Percentiles rank a stretch among this genome's conserved stretches.
These are phyloP conservation scores for Hura crepitans DNA, from an alignment of 441 rosid genomes.

Conservation along the genomic window DNA sequence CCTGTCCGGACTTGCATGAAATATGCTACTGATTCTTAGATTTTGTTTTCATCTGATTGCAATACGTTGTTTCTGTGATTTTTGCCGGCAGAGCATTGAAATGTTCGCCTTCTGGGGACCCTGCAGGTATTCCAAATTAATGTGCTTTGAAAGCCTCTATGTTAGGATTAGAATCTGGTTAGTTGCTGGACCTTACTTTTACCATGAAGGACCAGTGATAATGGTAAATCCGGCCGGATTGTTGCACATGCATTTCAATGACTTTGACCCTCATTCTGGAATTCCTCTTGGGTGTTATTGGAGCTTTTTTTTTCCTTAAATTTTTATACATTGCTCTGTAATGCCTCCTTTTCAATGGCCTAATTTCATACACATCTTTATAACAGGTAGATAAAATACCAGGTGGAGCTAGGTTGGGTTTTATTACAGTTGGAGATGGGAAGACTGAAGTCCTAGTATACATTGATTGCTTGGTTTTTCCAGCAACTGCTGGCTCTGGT, in stretches of 20 bases:
- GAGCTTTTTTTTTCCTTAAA: neutral
- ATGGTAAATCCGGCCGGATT: neutral
- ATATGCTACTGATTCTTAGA: neutral
- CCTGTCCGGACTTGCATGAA: neutral
- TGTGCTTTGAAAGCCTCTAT: neutral
- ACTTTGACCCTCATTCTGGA: neutral
- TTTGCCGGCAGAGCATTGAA: neutral
- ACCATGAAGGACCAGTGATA: too few relatives aligned
- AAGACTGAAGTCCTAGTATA: constrained; percentile 73
- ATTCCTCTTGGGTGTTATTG: neutral
- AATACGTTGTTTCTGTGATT: neutral
- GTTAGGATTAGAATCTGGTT: neutral
- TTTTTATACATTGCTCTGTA: neutral
- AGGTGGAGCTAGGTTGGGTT: constrained; percentile 86
- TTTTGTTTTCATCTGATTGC: neutral
- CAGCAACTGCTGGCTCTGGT: constrained; percentile 46
- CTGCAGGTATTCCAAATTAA: neutral
- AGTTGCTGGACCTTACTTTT: neutral
- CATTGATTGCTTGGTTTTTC: constrained; percentile 75
- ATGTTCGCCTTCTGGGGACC: neutral
- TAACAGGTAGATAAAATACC: constrained; percentile 71
- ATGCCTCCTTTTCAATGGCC: neutral
- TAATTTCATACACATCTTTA: constrained; percentile 3
- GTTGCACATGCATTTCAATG: neutral
- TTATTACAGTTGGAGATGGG: constrained; percentile 69